Evolutionary conservation across 768 basidiomycete genomes (phyloP), one percentile per base, ranked within the genome.

Genomic region (Coprinopsis cinerea): DNA sequence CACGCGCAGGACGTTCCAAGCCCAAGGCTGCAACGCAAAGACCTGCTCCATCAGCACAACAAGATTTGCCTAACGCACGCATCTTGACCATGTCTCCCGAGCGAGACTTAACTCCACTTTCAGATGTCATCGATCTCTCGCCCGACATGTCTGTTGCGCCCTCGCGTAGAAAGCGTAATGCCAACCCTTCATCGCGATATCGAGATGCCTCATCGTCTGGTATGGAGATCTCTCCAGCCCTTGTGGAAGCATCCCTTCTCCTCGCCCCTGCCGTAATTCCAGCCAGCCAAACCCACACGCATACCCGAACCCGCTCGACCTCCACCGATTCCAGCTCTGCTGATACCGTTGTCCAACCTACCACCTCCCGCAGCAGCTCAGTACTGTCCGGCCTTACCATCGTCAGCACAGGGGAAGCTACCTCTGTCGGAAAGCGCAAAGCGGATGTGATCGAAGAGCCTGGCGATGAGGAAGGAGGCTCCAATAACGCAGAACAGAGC

Each of bases 151-250:
- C 23, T 14, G 30, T 24, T 18, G 27, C 43, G 15, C 5, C 7
- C 27, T 4, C 44, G 11, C 50, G 50, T 23, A 51, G 35, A 27
- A 51, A 46, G 30, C 50, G 50, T 28, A 51, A 51, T 43, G 46
- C 40, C 44, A 51, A 22, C 35, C 23, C 40, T 6, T 34, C 50
- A 25, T 51, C 50, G 22, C 50, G 43, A 20, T 51, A 51, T 46
- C 44, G 43, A 28, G 23, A 51, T n/a, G 18, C 34, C 10, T 13
- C 40, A 30, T 11, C 28, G 27, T 45, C 44, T 11, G 41, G 14
- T 22, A 36, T 36, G 35, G 35, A 51, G 4, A 15, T 11, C 9
- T n/a, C 40, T 20, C 44, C 35, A 4, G n/a, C 15, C 2, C 23
- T 30, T 20, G 14, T 44, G 24, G 43, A 46, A n/a, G 22, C 43